A percentile compares a stretch with the other conserved stretches of the same genome.
These are phyloP conservation scores for Termitomyces sp. DNA, from an alignment of 768 basidiomycete species.

Conservation along the genomic window DNA sequence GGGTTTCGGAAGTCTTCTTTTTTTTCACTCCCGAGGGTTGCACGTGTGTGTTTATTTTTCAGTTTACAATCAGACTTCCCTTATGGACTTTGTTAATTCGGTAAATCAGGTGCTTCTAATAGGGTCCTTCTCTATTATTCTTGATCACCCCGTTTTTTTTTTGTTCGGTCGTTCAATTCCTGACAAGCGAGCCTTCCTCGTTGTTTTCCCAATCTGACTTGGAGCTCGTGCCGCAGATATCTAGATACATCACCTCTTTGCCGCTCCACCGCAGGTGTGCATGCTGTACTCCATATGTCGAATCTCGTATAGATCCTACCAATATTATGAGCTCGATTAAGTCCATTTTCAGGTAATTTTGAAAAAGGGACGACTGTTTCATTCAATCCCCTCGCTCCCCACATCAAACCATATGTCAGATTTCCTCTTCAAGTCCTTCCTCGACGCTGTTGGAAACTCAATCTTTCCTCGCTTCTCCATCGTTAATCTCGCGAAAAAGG, in stretches of 20 bases:
- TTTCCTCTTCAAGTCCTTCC: no score
- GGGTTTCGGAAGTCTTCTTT: background rate
- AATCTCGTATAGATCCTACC: background rate
- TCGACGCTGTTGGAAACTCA: no score
- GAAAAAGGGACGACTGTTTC: no score
- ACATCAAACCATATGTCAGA: no score
- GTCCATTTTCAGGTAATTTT: no score
- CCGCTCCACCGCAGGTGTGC: no score
- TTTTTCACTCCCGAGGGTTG: background rate
- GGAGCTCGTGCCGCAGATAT: no score
- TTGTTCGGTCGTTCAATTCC: background rate
- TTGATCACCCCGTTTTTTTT: background rate
- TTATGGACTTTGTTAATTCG: background rate
- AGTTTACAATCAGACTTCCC: background rate
- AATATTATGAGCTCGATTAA: background rate
- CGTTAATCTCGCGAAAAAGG: no score
- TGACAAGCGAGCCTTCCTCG: no score
- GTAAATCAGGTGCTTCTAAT: background rate
- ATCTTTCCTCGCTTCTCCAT: no score
- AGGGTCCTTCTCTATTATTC: background rate
- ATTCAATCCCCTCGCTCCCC: background rate
- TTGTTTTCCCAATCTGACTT: no score
- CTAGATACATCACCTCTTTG: no score
- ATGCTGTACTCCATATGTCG: background rate
- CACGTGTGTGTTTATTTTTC: background rate